Percentiles rank a stretch among this genome's conserved stretches.
Conservation (phyloP, 306 rosid genomes). For the Acacia crassicarpa region DNA sequence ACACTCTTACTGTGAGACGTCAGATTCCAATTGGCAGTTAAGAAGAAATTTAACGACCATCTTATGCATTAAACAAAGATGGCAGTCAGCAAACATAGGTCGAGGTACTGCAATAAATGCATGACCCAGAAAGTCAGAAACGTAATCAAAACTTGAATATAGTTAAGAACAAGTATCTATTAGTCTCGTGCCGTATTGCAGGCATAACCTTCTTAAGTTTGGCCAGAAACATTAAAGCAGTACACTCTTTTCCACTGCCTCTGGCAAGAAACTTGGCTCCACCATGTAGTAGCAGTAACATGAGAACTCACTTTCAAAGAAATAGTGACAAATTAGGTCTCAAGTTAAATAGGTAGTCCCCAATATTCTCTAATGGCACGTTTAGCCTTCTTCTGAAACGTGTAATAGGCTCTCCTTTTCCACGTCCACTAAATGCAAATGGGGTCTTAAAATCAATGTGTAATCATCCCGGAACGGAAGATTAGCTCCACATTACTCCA, state of each 20-base stretch:
- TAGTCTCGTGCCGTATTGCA: background rate
- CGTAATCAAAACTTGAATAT: background rate
- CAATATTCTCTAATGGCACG: background rate
- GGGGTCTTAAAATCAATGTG: background rate
- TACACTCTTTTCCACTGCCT: conserved; percentile 10
- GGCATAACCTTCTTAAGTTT: background rate
- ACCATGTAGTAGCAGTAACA: background rate
- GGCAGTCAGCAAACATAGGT: background rate
- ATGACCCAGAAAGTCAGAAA: background rate
- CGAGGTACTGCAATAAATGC: background rate
- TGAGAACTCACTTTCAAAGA: background rate
- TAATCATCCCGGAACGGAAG: conserved; percentile 2
- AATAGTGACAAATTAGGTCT: conserved; percentile 3
- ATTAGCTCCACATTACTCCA: background rate
- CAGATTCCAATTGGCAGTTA: background rate
- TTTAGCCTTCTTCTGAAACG: background rate
- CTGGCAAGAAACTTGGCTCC: background rate
- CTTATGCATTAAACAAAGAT: background rate
- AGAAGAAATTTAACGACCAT: background rate
- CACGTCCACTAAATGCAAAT: background rate
- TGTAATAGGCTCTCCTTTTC: background rate
- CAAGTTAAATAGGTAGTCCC: background rate
- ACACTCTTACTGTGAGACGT: background rate
- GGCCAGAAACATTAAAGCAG: conserved; percentile 4
- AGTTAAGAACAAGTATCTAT: background rate